Evolutionary conservation across 73 alveolate species (phyloP).

Genomic region (Stentor roeselii): DNA sequence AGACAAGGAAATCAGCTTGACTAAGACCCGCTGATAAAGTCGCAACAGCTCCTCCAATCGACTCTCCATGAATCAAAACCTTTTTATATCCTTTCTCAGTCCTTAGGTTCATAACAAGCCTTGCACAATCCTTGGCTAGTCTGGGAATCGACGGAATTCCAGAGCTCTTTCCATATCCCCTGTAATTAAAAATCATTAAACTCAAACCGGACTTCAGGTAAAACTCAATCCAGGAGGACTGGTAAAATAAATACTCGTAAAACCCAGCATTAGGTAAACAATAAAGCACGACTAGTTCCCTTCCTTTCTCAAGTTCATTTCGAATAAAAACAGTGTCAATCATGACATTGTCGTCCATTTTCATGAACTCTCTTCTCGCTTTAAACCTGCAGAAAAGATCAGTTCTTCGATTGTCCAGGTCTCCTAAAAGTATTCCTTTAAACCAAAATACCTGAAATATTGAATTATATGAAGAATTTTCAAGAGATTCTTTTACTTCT

Average conservation of each 20-base stretch:
- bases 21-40: conserved; percentile 58
- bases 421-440: too few relatives aligned
- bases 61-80: conserved; percentile 70
- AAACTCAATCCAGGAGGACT: conserved; percentile 82
- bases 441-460: too few relatives aligned
- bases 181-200: conserved; percentile 78
- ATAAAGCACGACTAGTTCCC: conserved; percentile 64
- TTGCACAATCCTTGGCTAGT: conserved; percentile 56
- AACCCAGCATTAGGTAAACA: conserved; percentile 91
- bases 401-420: too few relatives aligned
- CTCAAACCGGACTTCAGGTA: conserved; percentile 61
- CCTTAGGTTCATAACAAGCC: conserved; percentile 43
- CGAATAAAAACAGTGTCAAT: too few relatives aligned
- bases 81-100: conserved; percentile 33
- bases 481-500: too few relatives aligned
- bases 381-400: too few relatives aligned
- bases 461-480: too few relatives aligned
- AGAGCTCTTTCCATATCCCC: conserved; percentile 84
- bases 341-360: too few relatives aligned
- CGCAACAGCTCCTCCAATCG: conserved; percentile 75
- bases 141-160: conserved; percentile 67
- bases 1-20: conserved; percentile 56
- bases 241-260: conserved; percentile 65
- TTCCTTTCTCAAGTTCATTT: too few relatives aligned
- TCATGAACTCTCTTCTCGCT: too few relatives aligned